Conservation (phyloP, 345 rosid species). For the Camelina sativa region DNA sequence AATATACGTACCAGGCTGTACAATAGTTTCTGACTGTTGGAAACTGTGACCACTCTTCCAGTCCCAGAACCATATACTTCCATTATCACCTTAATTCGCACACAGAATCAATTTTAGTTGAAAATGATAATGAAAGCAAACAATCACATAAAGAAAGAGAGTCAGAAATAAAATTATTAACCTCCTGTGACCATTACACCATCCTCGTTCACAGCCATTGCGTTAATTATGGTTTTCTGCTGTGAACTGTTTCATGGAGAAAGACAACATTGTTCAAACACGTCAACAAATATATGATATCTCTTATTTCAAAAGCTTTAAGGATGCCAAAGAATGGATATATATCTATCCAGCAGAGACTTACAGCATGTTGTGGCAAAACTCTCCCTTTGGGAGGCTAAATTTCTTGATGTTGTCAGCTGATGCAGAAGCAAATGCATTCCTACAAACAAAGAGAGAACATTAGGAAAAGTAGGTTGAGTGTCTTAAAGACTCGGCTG, state of each 20-base stretch:
- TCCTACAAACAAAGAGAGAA: slow-evolving; percentile 50
- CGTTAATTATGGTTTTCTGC: slow-evolving; percentile 92
- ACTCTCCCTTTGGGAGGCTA: slow-evolving; percentile 90
- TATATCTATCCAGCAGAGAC: not conserved
- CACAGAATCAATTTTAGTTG: slow-evolving; percentile 3
- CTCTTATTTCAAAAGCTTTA: not conserved
- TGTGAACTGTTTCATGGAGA: slow-evolving; percentile 70
- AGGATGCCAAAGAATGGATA: slow-evolving; percentile 11
- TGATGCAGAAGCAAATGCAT: slow-evolving; percentile 94
- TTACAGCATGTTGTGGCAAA: slow-evolving; percentile 93
- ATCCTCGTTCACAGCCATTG: slow-evolving; percentile 95
- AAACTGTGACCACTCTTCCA: slow-evolving; percentile 99
- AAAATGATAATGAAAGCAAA: not conserved
- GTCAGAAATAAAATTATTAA: not conserved
- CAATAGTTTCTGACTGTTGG: slow-evolving; percentile 94
- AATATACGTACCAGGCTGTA: slow-evolving; percentile 67
- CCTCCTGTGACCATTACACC: slow-evolving; percentile 99
- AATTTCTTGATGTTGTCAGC: slow-evolving; percentile 97
- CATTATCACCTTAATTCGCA: slow-evolving; percentile 76
- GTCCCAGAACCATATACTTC: slow-evolving; percentile 99
- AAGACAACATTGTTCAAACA: not conserved
- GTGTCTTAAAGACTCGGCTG: slow-evolving; percentile 1
- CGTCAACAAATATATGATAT: not conserved
- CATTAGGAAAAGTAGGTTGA: slow-evolving; percentile 6
- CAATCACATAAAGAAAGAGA: not conserved